Evolutionary conservation across 2,329 filamentous ascomycete species (phyloP).

Genomic region (Eutypa lata): DNA sequence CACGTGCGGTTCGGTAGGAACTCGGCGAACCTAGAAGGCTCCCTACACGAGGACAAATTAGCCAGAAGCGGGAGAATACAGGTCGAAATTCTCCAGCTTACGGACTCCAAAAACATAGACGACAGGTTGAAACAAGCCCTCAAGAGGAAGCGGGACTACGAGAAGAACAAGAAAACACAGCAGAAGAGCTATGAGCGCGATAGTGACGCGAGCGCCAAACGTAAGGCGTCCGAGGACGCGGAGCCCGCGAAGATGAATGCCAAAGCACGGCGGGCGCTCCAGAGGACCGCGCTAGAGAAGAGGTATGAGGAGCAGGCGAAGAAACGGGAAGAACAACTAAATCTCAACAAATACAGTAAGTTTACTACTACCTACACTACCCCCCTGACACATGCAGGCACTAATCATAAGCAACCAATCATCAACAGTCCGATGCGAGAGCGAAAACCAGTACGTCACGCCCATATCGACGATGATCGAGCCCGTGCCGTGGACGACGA

Average conservation of each 20-base stretch:
- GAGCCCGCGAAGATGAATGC: conserved; percentile 14
- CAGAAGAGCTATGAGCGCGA: conserved; percentile 15
- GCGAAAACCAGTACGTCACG: conserved; percentile 32
- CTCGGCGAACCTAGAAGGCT: conserved; percentile 64
- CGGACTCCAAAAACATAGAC: conserved; percentile 40
- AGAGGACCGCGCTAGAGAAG: conserved; percentile 20
- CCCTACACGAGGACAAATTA: conserved; percentile 59
- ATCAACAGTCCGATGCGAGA: conserved; percentile 44
- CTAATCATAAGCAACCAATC: no score
- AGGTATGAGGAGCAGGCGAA: conserved; percentile 25
- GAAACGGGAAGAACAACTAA: conserved; percentile 22
- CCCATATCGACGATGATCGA: conserved; percentile 39
- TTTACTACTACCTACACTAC: background rate
- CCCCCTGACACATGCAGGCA: no score
- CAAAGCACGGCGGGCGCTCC: conserved; percentile 24
- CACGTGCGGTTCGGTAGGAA: conserved; percentile 59
- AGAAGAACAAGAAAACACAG: conserved; percentile 33
- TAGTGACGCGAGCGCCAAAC: conserved; percentile 12
- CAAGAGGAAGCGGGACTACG: conserved; percentile 63
- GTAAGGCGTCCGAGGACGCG: conserved; percentile 14
- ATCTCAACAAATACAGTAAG: conserved; percentile 31
- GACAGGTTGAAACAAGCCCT: conserved; percentile 55
- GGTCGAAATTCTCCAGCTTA: conserved; percentile 48
- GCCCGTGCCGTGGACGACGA: conserved; percentile 37
- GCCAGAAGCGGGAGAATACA: conserved; percentile 46